Evolutionary conservation across 1,284 basidiomycete species (phyloP).

Genomic region (Apiotrichum porosum): DNA sequence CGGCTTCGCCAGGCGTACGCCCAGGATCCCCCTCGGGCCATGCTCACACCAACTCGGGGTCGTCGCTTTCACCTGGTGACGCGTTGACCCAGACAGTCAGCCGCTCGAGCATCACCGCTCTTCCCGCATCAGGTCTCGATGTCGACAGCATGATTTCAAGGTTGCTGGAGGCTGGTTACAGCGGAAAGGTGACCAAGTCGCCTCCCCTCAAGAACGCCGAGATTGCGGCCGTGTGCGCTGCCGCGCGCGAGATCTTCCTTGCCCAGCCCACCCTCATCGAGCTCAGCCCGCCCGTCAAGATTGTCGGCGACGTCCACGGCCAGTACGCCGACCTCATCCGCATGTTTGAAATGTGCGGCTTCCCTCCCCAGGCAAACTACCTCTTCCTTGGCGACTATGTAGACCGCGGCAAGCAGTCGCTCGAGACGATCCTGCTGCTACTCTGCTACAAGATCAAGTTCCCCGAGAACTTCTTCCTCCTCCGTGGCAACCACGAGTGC

Average conservation of each 20-base stretch:
- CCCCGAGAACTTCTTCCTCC: conserved; percentile 98
- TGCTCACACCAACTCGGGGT: conserved; percentile 23
- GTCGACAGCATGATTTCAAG: conserved; percentile 98
- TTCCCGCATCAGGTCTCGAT: conserved; percentile 57
- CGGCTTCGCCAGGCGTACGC: conserved; percentile 8
- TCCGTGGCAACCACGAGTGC: conserved; percentile 98
- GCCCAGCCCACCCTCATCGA: conserved; percentile 96
- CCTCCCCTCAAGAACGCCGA: conserved; percentile 95
- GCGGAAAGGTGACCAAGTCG: conserved; percentile 95
- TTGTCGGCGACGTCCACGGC: conserved; percentile 98
- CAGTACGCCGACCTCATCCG: conserved; percentile 98
- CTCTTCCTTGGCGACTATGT: conserved; percentile 99
- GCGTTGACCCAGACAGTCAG: conserved; percentile 36
- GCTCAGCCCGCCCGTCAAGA: conserved; percentile 96
- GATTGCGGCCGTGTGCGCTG: conserved; percentile 89
- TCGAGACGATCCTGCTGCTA: conserved; percentile 94
- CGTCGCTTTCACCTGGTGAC: conserved; percentile 32
- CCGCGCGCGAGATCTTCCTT: conserved; percentile 95
- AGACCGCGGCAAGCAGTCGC: conserved; percentile 95
- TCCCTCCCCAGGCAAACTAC: conserved; percentile 95
- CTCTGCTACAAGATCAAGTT: conserved; percentile 99
- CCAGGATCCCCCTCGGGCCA: conserved; percentile 23
- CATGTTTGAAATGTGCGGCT: conserved; percentile 99
- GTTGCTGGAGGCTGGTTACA: conserved; percentile 93
- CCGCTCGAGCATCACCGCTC: conserved; percentile 24